These are phyloP conservation scores for Angophora floribunda DNA, from an alignment of 345 rosid species.

Conservation along the genomic window DNA sequence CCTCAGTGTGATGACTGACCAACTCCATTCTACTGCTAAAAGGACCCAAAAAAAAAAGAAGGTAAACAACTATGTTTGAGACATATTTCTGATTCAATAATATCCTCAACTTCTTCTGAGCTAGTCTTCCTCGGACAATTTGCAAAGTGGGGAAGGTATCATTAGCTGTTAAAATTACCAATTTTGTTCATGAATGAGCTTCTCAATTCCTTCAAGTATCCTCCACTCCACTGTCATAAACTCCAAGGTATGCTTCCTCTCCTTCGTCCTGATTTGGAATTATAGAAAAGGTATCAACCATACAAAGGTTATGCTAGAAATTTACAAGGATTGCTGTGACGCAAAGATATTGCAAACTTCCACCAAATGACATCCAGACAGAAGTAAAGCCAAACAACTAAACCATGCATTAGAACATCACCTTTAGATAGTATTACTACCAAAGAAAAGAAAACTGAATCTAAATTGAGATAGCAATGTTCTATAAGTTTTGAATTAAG, in stretches of 20 bases:
- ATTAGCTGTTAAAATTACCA: not conserved
- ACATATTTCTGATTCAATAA: not conserved
- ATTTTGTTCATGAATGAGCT: not conserved
- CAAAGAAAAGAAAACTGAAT: not conserved
- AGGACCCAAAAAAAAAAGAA: not conserved
- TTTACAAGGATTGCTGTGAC: not conserved
- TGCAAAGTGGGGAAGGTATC: not conserved
- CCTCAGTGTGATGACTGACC: not conserved
- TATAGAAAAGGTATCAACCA: not conserved
- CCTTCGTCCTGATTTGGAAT: conserved; percentile 14
- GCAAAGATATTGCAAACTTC: not conserved
- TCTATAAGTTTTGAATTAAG: not conserved
- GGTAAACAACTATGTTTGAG: not conserved
- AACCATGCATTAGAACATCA: not conserved
- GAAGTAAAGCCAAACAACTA: not conserved
- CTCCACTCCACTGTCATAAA: not conserved
- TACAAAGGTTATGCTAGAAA: not conserved
- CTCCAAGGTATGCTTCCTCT: conserved; percentile 15
- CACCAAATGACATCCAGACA: not conserved
- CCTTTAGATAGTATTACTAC: not conserved
- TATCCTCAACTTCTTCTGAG: not conserved
- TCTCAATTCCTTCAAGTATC: not conserved
- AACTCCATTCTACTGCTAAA: not conserved
- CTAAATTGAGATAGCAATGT: not conserved
- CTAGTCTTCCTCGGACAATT: not conserved